Evolutionary conservation across 2,329 filamentous ascomycete genomes (phyloP).

Genomic region (Colletotrichum cuscutae): DNA sequence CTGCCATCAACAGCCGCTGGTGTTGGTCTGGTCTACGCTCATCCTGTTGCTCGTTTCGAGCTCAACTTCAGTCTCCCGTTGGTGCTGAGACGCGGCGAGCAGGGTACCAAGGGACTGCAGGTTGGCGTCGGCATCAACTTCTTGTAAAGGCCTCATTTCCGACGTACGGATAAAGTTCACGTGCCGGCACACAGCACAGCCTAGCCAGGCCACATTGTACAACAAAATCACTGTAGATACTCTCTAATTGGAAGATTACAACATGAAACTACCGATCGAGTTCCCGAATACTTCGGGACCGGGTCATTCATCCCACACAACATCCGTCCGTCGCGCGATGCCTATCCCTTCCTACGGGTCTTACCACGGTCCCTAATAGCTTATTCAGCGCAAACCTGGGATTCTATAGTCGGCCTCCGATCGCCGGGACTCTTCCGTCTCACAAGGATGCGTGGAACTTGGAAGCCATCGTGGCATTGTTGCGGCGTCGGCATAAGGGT

Average conservation of each 20-base stretch:
- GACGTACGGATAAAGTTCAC: neutral
- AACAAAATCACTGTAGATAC: neutral
- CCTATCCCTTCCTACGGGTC: too few relatives aligned
- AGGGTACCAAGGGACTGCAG: slow-evolving; percentile 89
- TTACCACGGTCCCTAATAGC: too few relatives aligned
- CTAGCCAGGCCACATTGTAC: slow-evolving; percentile 1
- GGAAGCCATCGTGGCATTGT: neutral
- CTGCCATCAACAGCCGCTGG: slow-evolving; percentile 88
- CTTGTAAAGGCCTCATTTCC: slow-evolving; percentile 63
- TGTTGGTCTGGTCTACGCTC: slow-evolving; percentile 91
- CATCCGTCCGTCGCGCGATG: too few relatives aligned
- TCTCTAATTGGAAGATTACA: neutral
- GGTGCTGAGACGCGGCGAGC: slow-evolving; percentile 83
- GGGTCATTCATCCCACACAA: neutral
- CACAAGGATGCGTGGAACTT: neutral
- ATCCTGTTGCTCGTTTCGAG: slow-evolving; percentile 93
- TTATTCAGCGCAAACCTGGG: neutral
- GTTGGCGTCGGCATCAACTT: slow-evolving; percentile 98
- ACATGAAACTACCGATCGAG: neutral
- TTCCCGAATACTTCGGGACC: neutral
- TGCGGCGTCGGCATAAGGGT: too few relatives aligned
- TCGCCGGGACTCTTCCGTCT: neutral
- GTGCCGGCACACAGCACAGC: neutral
- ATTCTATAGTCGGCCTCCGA: neutral
- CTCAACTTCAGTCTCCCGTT: slow-evolving; percentile 94